phyloP scores from a whole-genome alignment of 2,329 filamentous ascomycete species.

The Dothidotthia symphoricarpi region DNA sequence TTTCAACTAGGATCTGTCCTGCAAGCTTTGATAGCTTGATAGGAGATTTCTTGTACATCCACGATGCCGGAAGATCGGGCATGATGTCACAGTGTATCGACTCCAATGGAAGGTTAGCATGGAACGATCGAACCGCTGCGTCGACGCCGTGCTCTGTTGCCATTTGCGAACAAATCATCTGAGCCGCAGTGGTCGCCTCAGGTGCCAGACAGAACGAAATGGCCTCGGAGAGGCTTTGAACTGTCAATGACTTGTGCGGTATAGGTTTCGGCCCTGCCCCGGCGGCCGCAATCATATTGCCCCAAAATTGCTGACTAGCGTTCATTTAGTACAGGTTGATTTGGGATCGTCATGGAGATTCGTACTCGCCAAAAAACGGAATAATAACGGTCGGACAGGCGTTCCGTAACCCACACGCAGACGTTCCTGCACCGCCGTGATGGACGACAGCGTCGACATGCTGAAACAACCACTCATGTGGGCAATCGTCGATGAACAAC shows the following conservation, averaged over 20 bases:
- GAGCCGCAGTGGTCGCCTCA: conserved; percentile 14
- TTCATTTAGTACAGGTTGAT: no score
- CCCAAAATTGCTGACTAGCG: conserved; percentile 24
- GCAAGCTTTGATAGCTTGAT: conserved; percentile 24
- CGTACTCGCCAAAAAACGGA: conserved; percentile 60
- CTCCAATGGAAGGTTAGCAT: conserved; percentile 27
- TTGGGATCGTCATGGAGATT: no score
- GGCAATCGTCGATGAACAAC: conserved; percentile 65
- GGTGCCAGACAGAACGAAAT: conserved; percentile 26
- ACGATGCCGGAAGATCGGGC: conserved; percentile 22
- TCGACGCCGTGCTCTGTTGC: conserved; percentile 21
- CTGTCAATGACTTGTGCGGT: conserved; percentile 20
- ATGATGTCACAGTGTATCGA: conserved; percentile 22
- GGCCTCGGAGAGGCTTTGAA: conserved; percentile 21
- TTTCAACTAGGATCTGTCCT: conserved; percentile 23
- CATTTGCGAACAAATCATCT: conserved; percentile 23
- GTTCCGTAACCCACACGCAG: conserved; percentile 72
- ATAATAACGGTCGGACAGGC: conserved; percentile 76
- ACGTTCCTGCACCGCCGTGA: conserved; percentile 84
- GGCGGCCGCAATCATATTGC: conserved; percentile 29
- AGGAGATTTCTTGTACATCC: conserved; percentile 17
- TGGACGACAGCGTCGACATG: conserved; percentile 76
- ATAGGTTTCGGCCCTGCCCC: conserved; percentile 31
- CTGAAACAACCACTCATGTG: conserved; percentile 84
- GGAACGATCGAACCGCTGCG: conserved; percentile 28